phyloP scores from a whole-genome alignment of 164 flowering plant species.

The Tetrastigma voinierianum region DNA sequence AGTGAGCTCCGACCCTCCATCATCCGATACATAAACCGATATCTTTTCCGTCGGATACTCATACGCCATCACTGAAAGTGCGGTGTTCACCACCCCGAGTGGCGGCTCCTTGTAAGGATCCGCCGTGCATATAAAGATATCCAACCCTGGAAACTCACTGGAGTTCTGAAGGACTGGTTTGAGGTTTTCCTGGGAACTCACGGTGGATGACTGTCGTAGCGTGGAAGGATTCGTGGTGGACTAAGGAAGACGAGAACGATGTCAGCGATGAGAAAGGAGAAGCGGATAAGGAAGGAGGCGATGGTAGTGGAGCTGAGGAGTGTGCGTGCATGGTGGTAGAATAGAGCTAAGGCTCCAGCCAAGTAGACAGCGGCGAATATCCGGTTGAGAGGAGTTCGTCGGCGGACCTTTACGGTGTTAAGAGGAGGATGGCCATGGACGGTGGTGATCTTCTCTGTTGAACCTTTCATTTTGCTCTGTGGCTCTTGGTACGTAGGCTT shows the following conservation, averaged over 20 bases:
- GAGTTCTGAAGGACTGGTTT: conserved; percentile 1
- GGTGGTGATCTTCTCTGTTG: conserved; percentile 5
- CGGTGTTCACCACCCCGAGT: conserved; percentile 47
- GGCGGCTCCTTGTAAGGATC: conserved; percentile 74
- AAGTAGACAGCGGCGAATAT: conserved; percentile 41
- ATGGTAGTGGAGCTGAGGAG: conserved; percentile 26
- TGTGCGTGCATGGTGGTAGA: conserved; percentile 38
- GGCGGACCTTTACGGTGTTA: conserved; percentile 29
- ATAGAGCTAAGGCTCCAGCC: conserved; percentile 36
- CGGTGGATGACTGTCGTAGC: conserved; percentile 29
- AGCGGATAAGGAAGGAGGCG: conserved; percentile 12
- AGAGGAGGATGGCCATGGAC: conserved; percentile 24
- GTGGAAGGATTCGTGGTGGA: conserved; percentile 27
- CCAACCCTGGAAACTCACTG: conserved; percentile 38
- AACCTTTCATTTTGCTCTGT: background rate
- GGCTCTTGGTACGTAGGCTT: no score
- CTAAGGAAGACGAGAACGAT: conserved; percentile 50
- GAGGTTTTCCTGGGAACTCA: conserved; percentile 28
- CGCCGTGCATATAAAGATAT: conserved; percentile 66
- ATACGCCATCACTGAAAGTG: conserved; percentile 59
- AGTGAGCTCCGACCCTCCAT: conserved; percentile 58
- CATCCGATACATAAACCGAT: conserved; percentile 62
- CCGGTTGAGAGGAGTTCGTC: conserved; percentile 44
- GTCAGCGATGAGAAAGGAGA: conserved; percentile 35
- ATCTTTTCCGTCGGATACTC: conserved; percentile 61